Percentiles rank a stretch among this genome's conserved stretches.
Evolutionary conservation across 2,329 filamentous ascomycete species (phyloP).

Genomic region (Hypoxylon sp.): DNA sequence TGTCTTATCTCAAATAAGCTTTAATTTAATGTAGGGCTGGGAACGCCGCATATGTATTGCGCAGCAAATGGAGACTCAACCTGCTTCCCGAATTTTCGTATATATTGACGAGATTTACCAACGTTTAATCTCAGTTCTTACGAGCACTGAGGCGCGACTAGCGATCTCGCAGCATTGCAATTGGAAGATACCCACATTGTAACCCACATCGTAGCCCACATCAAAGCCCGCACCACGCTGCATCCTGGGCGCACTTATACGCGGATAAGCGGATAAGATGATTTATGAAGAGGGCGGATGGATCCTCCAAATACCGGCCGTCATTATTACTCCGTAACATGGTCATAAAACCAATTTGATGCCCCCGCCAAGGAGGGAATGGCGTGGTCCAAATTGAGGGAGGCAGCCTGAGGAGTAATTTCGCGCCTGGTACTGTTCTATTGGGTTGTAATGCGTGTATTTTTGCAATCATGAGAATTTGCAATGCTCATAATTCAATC

Average conservation of each 20-base stretch:
- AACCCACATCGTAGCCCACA: neutral
- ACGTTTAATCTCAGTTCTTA: neutral
- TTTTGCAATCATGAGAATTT: neutral
- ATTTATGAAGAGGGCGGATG: slow-evolving; percentile 29
- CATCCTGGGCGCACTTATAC: slow-evolving; percentile 4
- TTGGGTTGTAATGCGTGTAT: slow-evolving; percentile 27
- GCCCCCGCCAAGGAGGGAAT: slow-evolving; percentile 34
- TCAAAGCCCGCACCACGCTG: too few relatives aligned
- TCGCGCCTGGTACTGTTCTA: slow-evolving; percentile 24
- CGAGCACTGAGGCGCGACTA: neutral
- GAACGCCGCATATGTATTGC: neutral
- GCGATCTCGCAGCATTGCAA: neutral
- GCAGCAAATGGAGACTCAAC: neutral
- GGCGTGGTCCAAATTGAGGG: slow-evolving; percentile 39
- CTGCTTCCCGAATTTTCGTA: neutral
- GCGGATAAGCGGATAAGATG: slow-evolving; percentile 21
- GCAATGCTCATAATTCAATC: neutral
- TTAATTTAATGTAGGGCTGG: slow-evolving; percentile 23
- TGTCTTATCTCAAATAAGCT: slow-evolving; percentile 28
- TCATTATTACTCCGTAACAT: slow-evolving; percentile 28
- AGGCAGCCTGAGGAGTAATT: slow-evolving; percentile 29
- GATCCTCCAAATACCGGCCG: slow-evolving; percentile 31
- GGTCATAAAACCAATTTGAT: slow-evolving; percentile 34
- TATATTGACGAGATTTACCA: neutral
- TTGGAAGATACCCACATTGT: neutral